These are phyloP conservation scores for Podospora pseudocomata DNA, from an alignment of 495 filamentous ascomycete genomes.

Conservation along the genomic window DNA sequence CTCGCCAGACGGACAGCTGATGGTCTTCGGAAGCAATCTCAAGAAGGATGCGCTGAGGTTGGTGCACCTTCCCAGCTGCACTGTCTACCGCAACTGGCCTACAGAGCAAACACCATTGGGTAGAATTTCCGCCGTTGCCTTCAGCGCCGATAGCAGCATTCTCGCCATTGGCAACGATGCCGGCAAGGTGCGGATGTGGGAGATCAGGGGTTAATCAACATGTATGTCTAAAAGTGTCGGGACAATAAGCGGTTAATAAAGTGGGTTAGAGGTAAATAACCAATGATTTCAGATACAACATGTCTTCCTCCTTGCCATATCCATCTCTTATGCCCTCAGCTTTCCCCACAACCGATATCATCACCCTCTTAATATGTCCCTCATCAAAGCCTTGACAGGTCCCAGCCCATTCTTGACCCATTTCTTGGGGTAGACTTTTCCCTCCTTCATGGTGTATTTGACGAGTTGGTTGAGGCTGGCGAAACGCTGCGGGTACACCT, in stretches of 20 bases:
- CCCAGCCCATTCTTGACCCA: conserved; percentile 22
- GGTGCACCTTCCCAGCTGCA: conserved; percentile 87
- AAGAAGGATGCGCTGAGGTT: conserved; percentile 86
- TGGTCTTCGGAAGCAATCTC: conserved; percentile 77
- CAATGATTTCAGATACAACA: neutral
- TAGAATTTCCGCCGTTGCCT: conserved; percentile 73
- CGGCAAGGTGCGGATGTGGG: conserved; percentile 83
- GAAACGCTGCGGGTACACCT: conserved; percentile 21
- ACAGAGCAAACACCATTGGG: conserved; percentile 86
- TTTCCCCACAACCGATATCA: too few species aligned
- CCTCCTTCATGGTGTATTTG: conserved; percentile 22
- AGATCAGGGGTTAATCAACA: conserved; percentile 54
- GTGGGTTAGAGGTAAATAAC: neutral
- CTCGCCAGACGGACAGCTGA: conserved; percentile 80
- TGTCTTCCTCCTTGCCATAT: neutral
- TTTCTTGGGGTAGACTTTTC: conserved; percentile 24
- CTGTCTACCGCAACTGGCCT: conserved; percentile 95
- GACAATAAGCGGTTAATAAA: neutral
- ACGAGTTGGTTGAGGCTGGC: conserved; percentile 18
- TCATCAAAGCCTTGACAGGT: conserved; percentile 30
- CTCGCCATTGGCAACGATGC: conserved; percentile 82
- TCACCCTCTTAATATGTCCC: neutral
- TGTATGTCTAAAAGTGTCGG: neutral
- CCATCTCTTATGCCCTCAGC: neutral
- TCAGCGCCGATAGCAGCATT: conserved; percentile 64